Percentiles rank a stretch among this genome's conserved stretches.
Evolutionary conservation across 306 rosid genomes (phyloP).

Genomic region (Pterocarpus macrocarpus): DNA sequence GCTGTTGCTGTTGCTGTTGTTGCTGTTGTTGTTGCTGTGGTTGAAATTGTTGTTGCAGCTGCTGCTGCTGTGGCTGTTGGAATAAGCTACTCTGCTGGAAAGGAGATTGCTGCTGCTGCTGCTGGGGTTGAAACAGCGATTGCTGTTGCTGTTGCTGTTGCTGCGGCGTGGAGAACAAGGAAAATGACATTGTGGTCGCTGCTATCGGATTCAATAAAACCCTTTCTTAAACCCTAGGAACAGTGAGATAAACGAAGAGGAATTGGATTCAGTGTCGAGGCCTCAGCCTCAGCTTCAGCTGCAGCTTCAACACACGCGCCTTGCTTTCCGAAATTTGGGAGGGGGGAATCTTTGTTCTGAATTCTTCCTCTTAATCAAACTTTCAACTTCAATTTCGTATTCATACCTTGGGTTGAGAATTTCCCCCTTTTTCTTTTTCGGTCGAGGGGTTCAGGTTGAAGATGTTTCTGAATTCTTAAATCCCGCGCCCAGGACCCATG

Average conservation of each 20-base stretch:
- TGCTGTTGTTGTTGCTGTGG: constrained; percentile 49
- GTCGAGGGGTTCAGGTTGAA: not conserved
- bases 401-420: not conserved
- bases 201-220: constrained; percentile 34
- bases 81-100: constrained; percentile 61
- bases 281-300: not conserved
- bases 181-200: constrained; percentile 69
- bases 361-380: not conserved
- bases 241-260: constrained; percentile 41
- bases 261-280: constrained; percentile 19
- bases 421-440: not conserved
- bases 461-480: constrained; percentile 22
- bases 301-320: not conserved
- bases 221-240: constrained; percentile 75
- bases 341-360: constrained; percentile 12
- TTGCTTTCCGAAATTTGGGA: constrained; percentile 2
- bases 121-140: constrained; percentile 47
- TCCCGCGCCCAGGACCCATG: constrained; percentile 32
- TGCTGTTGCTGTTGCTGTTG: constrained; percentile 60
- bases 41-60: constrained; percentile 33
- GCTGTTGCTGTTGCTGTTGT: constrained; percentile 53
- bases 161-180: constrained; percentile 79
- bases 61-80: constrained; percentile 54
- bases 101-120: constrained; percentile 59
- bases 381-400: constrained; percentile 17